Conservation (phyloP, 2,329 filamentous ascomycete species). For the Amylocarpus encephaloides region DNA sequence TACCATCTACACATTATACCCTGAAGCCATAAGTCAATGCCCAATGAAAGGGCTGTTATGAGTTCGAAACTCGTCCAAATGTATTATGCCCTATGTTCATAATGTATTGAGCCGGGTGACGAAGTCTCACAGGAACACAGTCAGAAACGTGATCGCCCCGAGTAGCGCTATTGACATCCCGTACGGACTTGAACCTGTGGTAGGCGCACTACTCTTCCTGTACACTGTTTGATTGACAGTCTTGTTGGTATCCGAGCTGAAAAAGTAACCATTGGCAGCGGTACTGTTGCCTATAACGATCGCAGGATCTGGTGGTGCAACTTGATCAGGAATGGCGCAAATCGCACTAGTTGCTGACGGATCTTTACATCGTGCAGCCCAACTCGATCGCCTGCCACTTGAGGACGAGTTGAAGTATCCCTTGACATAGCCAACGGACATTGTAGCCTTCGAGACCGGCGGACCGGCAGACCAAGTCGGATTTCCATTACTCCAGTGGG, state of each 20-base stretch:
- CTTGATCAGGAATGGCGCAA: slow-evolving; percentile 46
- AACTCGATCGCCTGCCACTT: slow-evolving; percentile 33
- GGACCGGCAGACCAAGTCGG: slow-evolving; percentile 65
- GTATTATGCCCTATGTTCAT: too few relatives aligned
- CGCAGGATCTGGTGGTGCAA: slow-evolving; percentile 29
- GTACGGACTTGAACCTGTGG: too few relatives aligned
- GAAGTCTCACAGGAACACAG: too few relatives aligned
- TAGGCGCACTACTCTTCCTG: slow-evolving; percentile 12
- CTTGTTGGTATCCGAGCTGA: slow-evolving; percentile 41
- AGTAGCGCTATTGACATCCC: too few relatives aligned
- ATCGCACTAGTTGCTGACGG: slow-evolving; percentile 34
- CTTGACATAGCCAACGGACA: slow-evolving; percentile 65
- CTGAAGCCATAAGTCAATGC: too few relatives aligned
- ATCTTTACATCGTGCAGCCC: slow-evolving; percentile 37
- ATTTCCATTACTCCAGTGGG: slow-evolving; percentile 76
- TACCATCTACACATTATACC: too few relatives aligned
- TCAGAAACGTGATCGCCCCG: too few relatives aligned
- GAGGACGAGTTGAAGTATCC: slow-evolving; percentile 72
- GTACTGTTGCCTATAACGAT: slow-evolving; percentile 21
- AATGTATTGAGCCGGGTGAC: too few relatives aligned
- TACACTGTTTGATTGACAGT: slow-evolving; percentile 43
- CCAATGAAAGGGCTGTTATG: too few relatives aligned
- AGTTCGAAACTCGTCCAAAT: too few relatives aligned
- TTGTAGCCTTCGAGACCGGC: slow-evolving; percentile 52
- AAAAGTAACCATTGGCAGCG: slow-evolving; percentile 41